Base-by-base conservation (phyloP, 176 grass and related monocot genomes). In the Chloris gayana region DNA sequence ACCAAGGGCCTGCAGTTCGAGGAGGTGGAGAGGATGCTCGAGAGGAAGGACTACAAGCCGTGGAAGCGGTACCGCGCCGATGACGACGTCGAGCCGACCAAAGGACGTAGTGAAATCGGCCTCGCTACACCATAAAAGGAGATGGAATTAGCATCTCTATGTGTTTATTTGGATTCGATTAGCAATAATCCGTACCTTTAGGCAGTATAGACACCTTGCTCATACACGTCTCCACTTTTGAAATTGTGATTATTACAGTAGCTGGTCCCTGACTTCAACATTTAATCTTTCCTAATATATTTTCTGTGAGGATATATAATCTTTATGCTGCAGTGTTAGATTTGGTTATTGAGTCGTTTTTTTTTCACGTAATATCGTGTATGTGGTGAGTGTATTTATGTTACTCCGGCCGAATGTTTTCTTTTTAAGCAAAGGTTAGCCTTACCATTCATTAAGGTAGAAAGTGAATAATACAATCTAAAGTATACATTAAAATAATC, bases 1-100 rank as follows among this genome's bases (percentile, higher is more conserved):
- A 98, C 92, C 12, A 98, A 98, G 63, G 96, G 96, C 39, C 88
- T 98, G 86, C 82, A 82, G 71, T 95, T 98, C 63, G 88, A 98
- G 64, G 88, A 98, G 86, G 90, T 95, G 78, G 96, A 98, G 85
- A 90, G 74, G 66, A 95, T 98, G 92, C 90, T 98, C 32, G 88
- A 89, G 29, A 80, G 82, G 9, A 81, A 95, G 17, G 88, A 88
- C 73, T 98, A 93, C 82, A 95, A 74, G 72, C 89, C 96, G 14
- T 95, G 96, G 92, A 98, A 91, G 78, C 91, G 63, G 67, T 81
- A 74, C 80, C 46, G 22, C 22, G 59, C 72, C 47, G 72, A 61
- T 29, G 74, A 41, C 18, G 50, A 61, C 32, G 33, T 56, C 44
- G 69, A 45, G 37, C 76, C 81, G 33, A 32, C 64, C 1, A 87